These are phyloP conservation scores for Pleurotus giganteus DNA, from an alignment of 768 basidiomycete genomes.

Conservation along the genomic window DNA sequence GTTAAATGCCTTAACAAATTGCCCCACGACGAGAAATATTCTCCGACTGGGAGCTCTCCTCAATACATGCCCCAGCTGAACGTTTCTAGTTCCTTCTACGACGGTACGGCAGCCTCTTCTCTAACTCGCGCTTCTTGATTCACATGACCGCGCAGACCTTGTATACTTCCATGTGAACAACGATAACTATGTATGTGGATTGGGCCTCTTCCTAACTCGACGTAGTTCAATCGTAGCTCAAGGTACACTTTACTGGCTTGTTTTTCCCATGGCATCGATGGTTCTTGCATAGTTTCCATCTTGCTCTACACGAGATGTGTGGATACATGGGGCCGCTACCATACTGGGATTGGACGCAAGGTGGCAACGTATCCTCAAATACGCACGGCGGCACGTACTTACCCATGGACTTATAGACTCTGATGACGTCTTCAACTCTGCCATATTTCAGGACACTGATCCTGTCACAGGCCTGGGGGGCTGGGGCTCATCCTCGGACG, in stretches of 20 bases:
- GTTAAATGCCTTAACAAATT: slow-evolving; percentile 18
- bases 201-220: not conserved
- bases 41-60: slow-evolving; percentile 9
- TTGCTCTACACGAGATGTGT: slow-evolving; percentile 14
- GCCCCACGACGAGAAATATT: slow-evolving; percentile 10
- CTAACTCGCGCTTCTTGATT: not conserved
- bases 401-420: not conserved
- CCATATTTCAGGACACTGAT: slow-evolving; percentile 17
- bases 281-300: slow-evolving; percentile 17
- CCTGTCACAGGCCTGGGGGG: slow-evolving; percentile 19
- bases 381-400: not conserved
- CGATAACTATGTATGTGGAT: not conserved
- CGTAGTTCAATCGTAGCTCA: not conserved
- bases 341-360: slow-evolving; percentile 25
- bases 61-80: slow-evolving; percentile 17
- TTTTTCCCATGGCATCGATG: slow-evolving; percentile 25
- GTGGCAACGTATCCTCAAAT: not conserved
- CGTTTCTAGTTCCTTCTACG: slow-evolving; percentile 17
- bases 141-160: slow-evolving; percentile 9
- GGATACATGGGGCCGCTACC: slow-evolving; percentile 17
- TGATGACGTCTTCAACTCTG: slow-evolving; percentile 15
- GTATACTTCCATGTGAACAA: slow-evolving; percentile 20
- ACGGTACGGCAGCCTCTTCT: slow-evolving; percentile 12
- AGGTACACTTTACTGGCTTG: slow-evolving; percentile 21
- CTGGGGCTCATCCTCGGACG: slow-evolving; percentile 19